These are phyloP conservation scores for Rhodotorula mucilaginosa DNA, from an alignment of 1,284 basidiomycete species.

Conservation along the genomic window DNA sequence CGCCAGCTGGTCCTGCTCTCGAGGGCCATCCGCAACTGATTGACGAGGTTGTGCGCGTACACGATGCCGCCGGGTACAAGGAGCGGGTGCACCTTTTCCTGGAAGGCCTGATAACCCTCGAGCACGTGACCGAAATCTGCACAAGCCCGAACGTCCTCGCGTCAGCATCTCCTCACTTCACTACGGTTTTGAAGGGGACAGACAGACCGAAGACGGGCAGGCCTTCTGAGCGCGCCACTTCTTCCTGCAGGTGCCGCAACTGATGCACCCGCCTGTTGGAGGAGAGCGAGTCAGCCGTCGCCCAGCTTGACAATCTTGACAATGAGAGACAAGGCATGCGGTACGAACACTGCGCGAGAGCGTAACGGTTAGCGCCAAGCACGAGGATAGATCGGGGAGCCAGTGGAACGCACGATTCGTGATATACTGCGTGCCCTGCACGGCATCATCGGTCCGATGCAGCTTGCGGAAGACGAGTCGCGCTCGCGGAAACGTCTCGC, in stretches of 20 bases:
- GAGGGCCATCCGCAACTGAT: slow-evolving; percentile 41
- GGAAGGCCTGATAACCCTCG: slow-evolving; percentile 40
- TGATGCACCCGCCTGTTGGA: slow-evolving; percentile 34
- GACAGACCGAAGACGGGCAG: slow-evolving; percentile 36
- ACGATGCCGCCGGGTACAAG: slow-evolving; percentile 36
- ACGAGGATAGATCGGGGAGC: too few species aligned
- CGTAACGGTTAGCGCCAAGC: neutral
- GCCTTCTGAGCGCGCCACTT: slow-evolving; percentile 33
- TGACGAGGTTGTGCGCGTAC: slow-evolving; percentile 37
- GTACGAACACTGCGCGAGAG: slow-evolving; percentile 15
- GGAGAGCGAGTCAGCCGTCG: neutral
- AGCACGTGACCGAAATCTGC: slow-evolving; percentile 35
- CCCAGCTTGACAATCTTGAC: too few species aligned
- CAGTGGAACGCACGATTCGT: slow-evolving; percentile 41
- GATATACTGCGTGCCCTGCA: slow-evolving; percentile 39
- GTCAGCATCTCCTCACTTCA: too few species aligned
- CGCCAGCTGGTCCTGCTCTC: slow-evolving; percentile 25
- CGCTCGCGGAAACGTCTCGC: slow-evolving; percentile 31
- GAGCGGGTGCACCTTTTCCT: slow-evolving; percentile 40
- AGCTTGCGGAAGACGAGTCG: slow-evolving; percentile 38
- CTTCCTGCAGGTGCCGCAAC: slow-evolving; percentile 38
- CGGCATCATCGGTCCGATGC: slow-evolving; percentile 36
- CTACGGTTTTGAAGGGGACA: too few species aligned
- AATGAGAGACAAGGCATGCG: too few species aligned
- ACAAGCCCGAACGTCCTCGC: too few species aligned